These are phyloP conservation scores for Pulveroboletus sp. DNA, from an alignment of 768 basidiomycete species.

Conservation along the genomic window DNA sequence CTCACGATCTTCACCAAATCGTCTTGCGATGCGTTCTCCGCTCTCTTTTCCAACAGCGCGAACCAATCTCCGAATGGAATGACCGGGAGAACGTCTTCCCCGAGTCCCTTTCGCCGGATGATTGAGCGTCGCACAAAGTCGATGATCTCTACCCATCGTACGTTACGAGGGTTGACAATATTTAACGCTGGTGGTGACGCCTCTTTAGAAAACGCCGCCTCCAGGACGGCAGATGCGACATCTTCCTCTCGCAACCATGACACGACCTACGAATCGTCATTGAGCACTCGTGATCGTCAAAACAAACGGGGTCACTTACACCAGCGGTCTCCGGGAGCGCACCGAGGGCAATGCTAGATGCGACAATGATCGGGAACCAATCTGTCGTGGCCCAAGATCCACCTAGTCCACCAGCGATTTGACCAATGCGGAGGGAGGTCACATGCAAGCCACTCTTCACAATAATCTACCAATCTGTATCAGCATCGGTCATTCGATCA, in stretches of 20 bases:
- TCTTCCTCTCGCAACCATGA: conserved; percentile 43
- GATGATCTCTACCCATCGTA: conserved; percentile 31
- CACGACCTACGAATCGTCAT: conserved; percentile 22
- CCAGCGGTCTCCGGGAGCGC: conserved; percentile 27
- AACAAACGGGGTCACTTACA: conserved; percentile 23
- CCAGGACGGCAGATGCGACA: conserved; percentile 32
- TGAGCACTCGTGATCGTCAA: not conserved
- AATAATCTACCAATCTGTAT: conserved; percentile 29
- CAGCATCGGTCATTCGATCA: not conserved
- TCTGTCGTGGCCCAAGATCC: conserved; percentile 38
- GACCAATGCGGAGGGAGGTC: conserved; percentile 42
- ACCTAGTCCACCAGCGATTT: conserved; percentile 37
- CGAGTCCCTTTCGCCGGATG: conserved; percentile 7
- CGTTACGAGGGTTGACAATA: no score
- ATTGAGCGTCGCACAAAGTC: conserved; percentile 16
- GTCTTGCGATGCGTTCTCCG: conserved; percentile 17
- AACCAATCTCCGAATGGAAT: conserved; percentile 36
- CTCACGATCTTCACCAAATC: conserved; percentile 32
- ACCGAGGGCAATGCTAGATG: conserved; percentile 29
- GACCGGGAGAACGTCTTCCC: conserved; percentile 20
- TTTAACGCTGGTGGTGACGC: conserved; percentile 3
- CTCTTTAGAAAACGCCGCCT: conserved; percentile 20
- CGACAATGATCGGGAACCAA: conserved; percentile 31
- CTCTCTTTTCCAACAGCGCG: conserved; percentile 20
- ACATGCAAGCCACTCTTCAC: conserved; percentile 34